Base-by-base conservation (phyloP, 2,329 filamentous ascomycete genomes). In the Ceratocystis ficicola region DNA sequence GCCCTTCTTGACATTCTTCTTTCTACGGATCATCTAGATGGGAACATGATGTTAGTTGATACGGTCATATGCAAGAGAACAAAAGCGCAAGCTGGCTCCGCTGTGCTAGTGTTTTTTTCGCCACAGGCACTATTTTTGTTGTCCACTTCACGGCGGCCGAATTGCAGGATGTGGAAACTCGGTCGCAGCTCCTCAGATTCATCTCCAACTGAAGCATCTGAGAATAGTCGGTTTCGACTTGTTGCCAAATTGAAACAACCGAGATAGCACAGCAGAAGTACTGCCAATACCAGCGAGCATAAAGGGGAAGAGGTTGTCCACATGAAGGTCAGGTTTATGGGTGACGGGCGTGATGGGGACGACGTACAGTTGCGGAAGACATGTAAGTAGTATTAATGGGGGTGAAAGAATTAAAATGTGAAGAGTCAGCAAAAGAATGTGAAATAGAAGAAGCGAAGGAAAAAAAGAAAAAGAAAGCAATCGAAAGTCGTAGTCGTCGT, bases 1-100 rank as follows among this genome's bases (percentile, higher is more conserved):
- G 76, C 94, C 94, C 86, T 96, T 96, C 89, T 96, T 96, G 81
- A 99, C 93, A 85, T 99, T 97, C 89, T 99, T 99, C 93, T 99
- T 99, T 80, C 90, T 88, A 80, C 94, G 92, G 77, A 96, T 92
- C 89, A 96, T 94, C 95, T 90, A 73, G 10, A 59, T 59, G 46
- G 44, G 60, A 36, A 30, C 50, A 71, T 76, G 67, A 76, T 73
- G 69, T 65, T 59, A 68, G 68, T 46, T 7, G 68, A 28, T 36
- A 28, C 28, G 28, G 52, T 52, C 55, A 60, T 30, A 66, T 52
- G 48, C 64, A 66, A 61, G 68, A 65, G 62, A 68, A 65, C 30
- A 44, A 25, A 36, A 55, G 8, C 55, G 63, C 62, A 60, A 62
- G 36, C 36, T 41, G 36, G 36, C 36, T 63, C 63, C 62, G 55